Conservation (phyloP, 371 early-diverging fungal genomes). For the Fennellomyces sp. region DNA sequence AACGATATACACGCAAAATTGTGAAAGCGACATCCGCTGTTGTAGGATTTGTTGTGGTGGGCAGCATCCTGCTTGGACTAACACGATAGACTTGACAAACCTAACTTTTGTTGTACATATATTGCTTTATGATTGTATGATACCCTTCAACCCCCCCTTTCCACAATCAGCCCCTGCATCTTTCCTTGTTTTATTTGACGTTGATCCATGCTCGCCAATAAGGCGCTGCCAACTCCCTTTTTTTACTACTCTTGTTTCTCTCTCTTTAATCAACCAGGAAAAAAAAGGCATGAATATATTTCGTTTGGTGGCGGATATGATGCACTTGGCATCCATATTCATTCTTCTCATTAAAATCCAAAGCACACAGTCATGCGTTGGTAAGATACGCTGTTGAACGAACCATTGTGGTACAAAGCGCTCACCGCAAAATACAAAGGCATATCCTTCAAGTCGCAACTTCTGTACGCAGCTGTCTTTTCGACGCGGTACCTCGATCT, state of each 20-base stretch:
- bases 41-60: conserved; percentile 49
- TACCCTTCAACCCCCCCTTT: neutral
- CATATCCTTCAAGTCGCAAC: conserved; percentile 97
- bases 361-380: conserved; percentile 86
- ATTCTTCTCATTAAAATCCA: conserved; percentile 90
- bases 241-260: neutral
- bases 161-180: conserved; percentile 2
- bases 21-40: conserved; percentile 34
- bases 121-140: neutral
- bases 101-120: neutral
- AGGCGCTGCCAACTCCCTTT: conserved; percentile 2
- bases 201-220: neutral
- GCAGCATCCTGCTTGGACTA: conserved; percentile 42
- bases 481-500: conserved; percentile 96
- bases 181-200: neutral
- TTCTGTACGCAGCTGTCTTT: conserved; percentile 94
- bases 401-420: neutral
- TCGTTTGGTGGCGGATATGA: conserved; percentile 90
- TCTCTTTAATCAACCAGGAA: neutral
- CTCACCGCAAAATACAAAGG: conserved; percentile 54
- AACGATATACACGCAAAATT: conserved; percentile 20
- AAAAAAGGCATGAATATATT: conserved; percentile 81
- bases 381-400: conserved; percentile 42
- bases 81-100: too few species aligned
- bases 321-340: conserved; percentile 93